These are phyloP conservation scores for Suhomyces pyralidae DNA, from an alignment of 805 yeast species.

Conservation along the genomic window DNA sequence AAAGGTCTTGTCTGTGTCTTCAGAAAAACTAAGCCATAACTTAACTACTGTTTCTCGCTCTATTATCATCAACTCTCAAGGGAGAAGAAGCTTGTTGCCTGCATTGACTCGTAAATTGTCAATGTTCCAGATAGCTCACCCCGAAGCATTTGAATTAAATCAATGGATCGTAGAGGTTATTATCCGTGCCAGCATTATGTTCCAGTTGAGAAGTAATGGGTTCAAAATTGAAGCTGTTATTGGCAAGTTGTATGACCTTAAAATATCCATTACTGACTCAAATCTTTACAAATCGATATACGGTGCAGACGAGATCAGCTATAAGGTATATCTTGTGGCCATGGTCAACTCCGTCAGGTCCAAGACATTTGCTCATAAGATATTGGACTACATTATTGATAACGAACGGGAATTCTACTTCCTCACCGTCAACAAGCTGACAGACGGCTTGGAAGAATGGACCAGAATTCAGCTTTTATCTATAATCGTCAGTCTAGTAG, in stretches of 20 bases:
- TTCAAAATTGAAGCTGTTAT: slow-evolving; percentile 60
- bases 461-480: slow-evolving; percentile 56
- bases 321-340: slow-evolving; percentile 49
- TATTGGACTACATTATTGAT: slow-evolving; percentile 37
- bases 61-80: slow-evolving; percentile 47
- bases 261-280: slow-evolving; percentile 8
- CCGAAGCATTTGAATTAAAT: slow-evolving; percentile 35
- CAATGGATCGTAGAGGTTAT: slow-evolving; percentile 53
- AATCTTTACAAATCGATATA: slow-evolving; percentile 47
- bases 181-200: slow-evolving; percentile 42
- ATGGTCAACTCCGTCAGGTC: slow-evolving; percentile 37
- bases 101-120: slow-evolving; percentile 47
- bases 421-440: slow-evolving; percentile 48
- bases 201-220: slow-evolving; percentile 54
- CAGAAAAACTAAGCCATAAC: slow-evolving; percentile 20
- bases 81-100: slow-evolving; percentile 71
- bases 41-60: slow-evolving; percentile 38
- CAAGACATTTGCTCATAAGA: slow-evolving; percentile 21
- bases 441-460: slow-evolving; percentile 70
- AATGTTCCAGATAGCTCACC: slow-evolving; percentile 36
- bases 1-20: slow-evolving; percentile 38
- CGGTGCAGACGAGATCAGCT: slow-evolving; percentile 56
- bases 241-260: slow-evolving; percentile 49
- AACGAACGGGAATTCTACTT: slow-evolving; percentile 41
- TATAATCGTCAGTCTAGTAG: slow-evolving; percentile 47